A percentile compares a stretch with the other conserved stretches of the same genome.
phyloP scores from a whole-genome alignment of 2,329 filamentous ascomycete genomes.

The Trichophyton equinum region DNA sequence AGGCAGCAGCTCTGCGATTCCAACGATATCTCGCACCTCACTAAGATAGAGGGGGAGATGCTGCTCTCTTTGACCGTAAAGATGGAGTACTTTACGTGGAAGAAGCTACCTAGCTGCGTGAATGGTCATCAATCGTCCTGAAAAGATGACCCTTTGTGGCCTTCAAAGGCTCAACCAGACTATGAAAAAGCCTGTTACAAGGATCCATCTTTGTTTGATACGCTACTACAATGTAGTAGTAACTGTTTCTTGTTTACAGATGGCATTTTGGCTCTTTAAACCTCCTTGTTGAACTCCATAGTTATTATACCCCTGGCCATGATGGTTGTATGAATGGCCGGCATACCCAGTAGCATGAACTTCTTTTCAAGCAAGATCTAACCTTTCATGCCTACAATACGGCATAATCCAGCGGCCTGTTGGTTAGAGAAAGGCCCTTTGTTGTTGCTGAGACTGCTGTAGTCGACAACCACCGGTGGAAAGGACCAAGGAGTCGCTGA shows the following conservation, averaged over 20 bases:
- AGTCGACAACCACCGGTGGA: not conserved
- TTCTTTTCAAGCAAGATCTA: not conserved
- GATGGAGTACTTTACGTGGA: not conserved
- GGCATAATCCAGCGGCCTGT: not conserved
- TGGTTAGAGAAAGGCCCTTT: not conserved
- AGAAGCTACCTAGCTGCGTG: not conserved
- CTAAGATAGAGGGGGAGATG: not conserved
- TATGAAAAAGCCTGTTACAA: not conserved
- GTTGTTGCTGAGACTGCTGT: not conserved
- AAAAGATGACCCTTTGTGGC: not conserved
- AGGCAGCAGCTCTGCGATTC: not conserved
- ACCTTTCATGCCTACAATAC: not conserved
- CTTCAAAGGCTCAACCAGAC: not conserved
- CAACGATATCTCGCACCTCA: not conserved
- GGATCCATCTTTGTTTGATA: not conserved
- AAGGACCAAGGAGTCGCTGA: not conserved
- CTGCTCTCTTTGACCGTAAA: not conserved
- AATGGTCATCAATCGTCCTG: not conserved
- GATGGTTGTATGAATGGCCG: not conserved
- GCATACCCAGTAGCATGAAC: not conserved
- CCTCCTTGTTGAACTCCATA: not conserved
- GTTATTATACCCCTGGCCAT: not conserved
- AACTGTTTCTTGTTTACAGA: not conserved
- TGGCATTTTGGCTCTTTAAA: not conserved
- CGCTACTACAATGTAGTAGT: not conserved